Evolutionary conservation across 1,139 yeast genomes (phyloP).

Genomic region (Pichia norvegensis): DNA sequence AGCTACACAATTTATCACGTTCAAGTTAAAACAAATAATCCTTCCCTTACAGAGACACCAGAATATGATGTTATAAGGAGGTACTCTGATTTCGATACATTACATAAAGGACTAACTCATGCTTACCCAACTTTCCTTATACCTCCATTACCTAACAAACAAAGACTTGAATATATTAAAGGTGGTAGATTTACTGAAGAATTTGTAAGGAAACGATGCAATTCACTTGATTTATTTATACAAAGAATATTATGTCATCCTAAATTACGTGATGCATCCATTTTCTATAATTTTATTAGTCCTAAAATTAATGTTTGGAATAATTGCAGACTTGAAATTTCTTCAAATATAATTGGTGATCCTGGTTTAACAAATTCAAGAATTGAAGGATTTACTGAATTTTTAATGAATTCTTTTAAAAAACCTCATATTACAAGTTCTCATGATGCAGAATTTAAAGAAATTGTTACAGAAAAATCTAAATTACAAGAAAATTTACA

Average conservation of each 20-base stretch:
- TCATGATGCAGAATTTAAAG: slow-evolving; percentile 69
- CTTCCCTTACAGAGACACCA: slow-evolving; percentile 33
- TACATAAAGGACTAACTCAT: slow-evolving; percentile 63
- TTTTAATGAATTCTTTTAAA: slow-evolving; percentile 85
- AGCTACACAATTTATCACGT: slow-evolving; percentile 77
- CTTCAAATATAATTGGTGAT: slow-evolving; percentile 10
- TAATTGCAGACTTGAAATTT: slow-evolving; percentile 35
- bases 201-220: slow-evolving; percentile 78
- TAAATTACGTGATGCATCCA: slow-evolving; percentile 56
- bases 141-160: slow-evolving; percentile 93
- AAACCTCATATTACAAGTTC: slow-evolving; percentile 57
- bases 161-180: slow-evolving; percentile 81
- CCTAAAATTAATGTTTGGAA: slow-evolving; percentile 75
- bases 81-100: slow-evolving; percentile 49
- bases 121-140: slow-evolving; percentile 82
- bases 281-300: slow-evolving; percentile 60
- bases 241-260: slow-evolving; percentile 71
- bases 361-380: slow-evolving; percentile 16
- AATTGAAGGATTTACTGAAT: slow-evolving; percentile 67
- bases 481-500: slow-evolving; percentile 76
- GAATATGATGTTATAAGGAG: slow-evolving; percentile 31
- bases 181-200: slow-evolving; percentile 61
- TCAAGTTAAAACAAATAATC: slow-evolving; percentile 46
- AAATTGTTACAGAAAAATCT: slow-evolving; percentile 73
- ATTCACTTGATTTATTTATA: slow-evolving; percentile 71